These are phyloP conservation scores for Suhomyces kilbournensis DNA, from an alignment of 805 yeast genomes.

Conservation along the genomic window DNA sequence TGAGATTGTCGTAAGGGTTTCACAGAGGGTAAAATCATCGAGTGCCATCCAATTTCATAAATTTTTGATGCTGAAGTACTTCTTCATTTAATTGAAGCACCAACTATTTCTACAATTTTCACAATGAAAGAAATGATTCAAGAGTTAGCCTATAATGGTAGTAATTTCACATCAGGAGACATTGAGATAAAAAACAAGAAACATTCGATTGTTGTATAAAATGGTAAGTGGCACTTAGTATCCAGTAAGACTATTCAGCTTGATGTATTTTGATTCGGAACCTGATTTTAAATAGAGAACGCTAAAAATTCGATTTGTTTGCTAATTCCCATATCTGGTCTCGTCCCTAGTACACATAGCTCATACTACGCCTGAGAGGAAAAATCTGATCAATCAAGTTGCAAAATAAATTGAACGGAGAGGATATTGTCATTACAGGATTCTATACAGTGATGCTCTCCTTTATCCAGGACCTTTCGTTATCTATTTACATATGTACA, in stretches of 20 bases:
- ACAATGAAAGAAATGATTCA: slow-evolving; percentile 48
- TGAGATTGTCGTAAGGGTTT: slow-evolving; percentile 43
- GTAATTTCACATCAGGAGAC: slow-evolving; percentile 44
- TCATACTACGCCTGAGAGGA: too few species aligned
- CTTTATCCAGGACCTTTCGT: background rate
- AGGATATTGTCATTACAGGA: background rate
- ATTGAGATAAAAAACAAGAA: slow-evolving; percentile 68
- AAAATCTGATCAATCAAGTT: too few species aligned
- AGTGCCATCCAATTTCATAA: slow-evolving; percentile 70
- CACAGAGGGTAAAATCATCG: slow-evolving; percentile 57
- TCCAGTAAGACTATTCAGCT: slow-evolving; percentile 10
- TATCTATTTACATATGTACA: slow-evolving; percentile 12
- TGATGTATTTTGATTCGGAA: slow-evolving; percentile 7
- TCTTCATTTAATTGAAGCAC: slow-evolving; percentile 18
- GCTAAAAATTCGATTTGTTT: too few species aligned
- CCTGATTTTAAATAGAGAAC: too few species aligned
- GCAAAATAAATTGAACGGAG: too few species aligned
- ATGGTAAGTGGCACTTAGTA: slow-evolving; percentile 54
- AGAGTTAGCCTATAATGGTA: slow-evolving; percentile 44
- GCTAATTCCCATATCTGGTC: too few species aligned
- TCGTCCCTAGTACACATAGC: too few species aligned
- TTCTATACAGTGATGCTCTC: background rate
- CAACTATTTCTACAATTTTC: slow-evolving; percentile 53
- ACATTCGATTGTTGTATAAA: slow-evolving; percentile 56
- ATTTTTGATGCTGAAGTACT: slow-evolving; percentile 54